Percentiles rank a stretch among this genome's conserved stretches.
phyloP scores from a whole-genome alignment of 768 basidiomycete species.

The Terana coerulea region DNA sequence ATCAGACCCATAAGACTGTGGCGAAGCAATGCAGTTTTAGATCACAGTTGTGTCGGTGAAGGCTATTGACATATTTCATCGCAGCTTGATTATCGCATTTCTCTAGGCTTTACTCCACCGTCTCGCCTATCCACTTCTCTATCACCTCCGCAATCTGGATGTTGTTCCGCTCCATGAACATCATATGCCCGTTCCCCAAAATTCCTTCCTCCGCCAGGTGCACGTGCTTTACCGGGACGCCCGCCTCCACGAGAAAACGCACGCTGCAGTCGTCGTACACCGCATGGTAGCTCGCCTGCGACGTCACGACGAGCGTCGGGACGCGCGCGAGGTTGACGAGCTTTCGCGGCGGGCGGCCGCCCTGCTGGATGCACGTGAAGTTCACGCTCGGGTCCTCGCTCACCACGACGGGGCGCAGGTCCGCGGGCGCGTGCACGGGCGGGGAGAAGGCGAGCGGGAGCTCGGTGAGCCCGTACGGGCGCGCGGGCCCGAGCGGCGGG shows the following conservation, averaged over 20 bases:
- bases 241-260: constrained; percentile 40
- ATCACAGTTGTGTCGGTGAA: too few relatives aligned
- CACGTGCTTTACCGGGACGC: constrained; percentile 41
- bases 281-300: constrained; percentile 47
- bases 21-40: too few relatives aligned
- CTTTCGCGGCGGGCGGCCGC: constrained; percentile 35
- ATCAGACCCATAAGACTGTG: too few relatives aligned
- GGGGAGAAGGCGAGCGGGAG: constrained; percentile 42
- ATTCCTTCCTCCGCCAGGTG: constrained; percentile 40
- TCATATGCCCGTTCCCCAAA: constrained; percentile 52
- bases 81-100: too few relatives aligned
- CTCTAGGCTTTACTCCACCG: too few relatives aligned
- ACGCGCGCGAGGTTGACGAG: constrained; percentile 40
- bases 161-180: constrained; percentile 53
- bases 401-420: constrained; percentile 29
- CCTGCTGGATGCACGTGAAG: constrained; percentile 41
- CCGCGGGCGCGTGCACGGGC: constrained; percentile 27
- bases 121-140: constrained; percentile 33
- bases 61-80: too few relatives aligned
- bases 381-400: constrained; percentile 18
- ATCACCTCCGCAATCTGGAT: constrained; percentile 41
- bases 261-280: constrained; percentile 46
- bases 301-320: constrained; percentile 46
- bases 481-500: constrained; percentile 30
- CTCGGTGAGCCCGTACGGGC: constrained; percentile 46